phyloP scores from a whole-genome alignment of 2,329 filamentous ascomycete genomes.

The Fusarium mundagurra region DNA sequence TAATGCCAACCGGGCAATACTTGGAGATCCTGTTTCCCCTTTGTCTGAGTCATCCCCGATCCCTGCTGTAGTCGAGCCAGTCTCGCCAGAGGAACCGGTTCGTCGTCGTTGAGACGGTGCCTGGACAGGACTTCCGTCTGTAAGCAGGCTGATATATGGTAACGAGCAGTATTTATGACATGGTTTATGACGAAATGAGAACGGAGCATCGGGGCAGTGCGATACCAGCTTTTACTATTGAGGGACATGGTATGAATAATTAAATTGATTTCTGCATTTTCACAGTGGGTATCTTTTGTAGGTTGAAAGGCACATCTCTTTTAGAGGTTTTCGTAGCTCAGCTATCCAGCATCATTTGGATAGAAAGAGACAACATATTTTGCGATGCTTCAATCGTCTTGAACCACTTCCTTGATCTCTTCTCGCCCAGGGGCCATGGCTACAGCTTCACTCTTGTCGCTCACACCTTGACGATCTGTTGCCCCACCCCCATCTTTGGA shows the following conservation, averaged over 20 bases:
- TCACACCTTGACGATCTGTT: conserved; percentile 57
- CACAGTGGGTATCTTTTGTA: conserved; percentile 44
- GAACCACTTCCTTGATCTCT: conserved; percentile 73
- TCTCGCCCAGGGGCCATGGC: conserved; percentile 58
- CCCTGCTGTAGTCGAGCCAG: conserved; percentile 7
- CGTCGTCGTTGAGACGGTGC: conserved; percentile 18
- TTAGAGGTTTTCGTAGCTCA: not conserved
- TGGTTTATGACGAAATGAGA: conserved; percentile 21
- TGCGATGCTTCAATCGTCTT: conserved; percentile 62
- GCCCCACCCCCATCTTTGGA: conserved; percentile 71
- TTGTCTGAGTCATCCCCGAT: conserved; percentile 20
- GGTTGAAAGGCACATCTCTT: not conserved
- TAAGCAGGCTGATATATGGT: conserved; percentile 3
- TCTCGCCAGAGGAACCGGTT: conserved; percentile 12
- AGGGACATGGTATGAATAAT: conserved; percentile 20
- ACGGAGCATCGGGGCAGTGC: conserved; percentile 6
- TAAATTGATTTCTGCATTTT: conserved; percentile 30
- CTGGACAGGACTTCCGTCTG: not conserved
- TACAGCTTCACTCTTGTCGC: conserved; percentile 56
- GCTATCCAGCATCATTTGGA: not conserved
- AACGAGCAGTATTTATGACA: conserved; percentile 27
- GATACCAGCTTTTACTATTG: conserved; percentile 21
- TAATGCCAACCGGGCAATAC: not conserved
- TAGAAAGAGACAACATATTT: not conserved
- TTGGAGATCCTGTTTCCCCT: conserved; percentile 35